Conservation (phyloP, 495 filamentous ascomycete genomes). For the Podospora conica region DNA sequence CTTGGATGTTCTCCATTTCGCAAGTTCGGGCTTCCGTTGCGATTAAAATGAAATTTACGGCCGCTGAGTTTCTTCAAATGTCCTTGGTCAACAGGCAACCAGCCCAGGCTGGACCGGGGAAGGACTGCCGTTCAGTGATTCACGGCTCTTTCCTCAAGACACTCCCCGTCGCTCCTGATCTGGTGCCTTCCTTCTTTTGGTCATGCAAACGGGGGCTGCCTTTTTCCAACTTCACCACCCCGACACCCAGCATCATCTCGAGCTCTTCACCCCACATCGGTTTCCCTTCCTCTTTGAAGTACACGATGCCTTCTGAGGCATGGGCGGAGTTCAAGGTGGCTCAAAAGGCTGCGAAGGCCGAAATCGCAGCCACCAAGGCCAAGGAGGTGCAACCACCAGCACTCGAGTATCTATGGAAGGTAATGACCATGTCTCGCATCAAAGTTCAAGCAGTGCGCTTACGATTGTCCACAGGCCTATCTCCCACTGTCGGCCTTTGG, state of each 20-base stretch:
- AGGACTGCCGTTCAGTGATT: neutral
- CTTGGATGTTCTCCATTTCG: no score
- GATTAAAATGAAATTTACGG: no score
- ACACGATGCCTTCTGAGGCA: neutral
- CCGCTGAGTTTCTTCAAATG: no score
- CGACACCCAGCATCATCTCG: neutral
- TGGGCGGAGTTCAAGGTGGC: neutral
- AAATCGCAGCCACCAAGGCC: neutral
- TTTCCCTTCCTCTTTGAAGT: neutral
- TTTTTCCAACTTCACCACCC: neutral
- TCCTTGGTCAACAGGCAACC: no score
- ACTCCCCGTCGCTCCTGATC: neutral
- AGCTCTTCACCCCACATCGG: neutral
- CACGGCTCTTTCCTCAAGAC: neutral
- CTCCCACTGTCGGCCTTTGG: neutral
- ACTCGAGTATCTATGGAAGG: neutral
- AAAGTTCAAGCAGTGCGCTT: neutral
- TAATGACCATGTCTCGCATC: neutral
- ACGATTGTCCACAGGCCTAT: constrained; percentile 5
- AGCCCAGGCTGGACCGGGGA: no score
- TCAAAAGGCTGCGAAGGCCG: neutral
- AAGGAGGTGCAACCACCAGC: neutral
- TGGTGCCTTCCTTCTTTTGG: neutral
- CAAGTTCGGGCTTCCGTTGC: no score
- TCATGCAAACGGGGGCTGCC: neutral